Conservation (phyloP, 371 early-diverging fungal species). For the Mucor sp. region DNA sequence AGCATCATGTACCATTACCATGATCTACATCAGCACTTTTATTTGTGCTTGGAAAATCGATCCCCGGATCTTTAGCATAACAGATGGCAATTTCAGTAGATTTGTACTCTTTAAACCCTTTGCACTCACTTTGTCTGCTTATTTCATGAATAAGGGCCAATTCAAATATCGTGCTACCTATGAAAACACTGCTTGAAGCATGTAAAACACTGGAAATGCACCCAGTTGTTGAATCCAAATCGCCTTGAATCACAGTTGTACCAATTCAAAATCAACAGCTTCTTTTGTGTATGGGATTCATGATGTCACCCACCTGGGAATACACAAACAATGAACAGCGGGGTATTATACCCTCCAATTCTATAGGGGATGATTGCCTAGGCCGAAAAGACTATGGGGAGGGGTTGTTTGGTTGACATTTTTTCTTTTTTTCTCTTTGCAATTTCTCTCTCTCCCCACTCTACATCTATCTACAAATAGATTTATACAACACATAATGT, state of each 20-base stretch:
- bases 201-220: too few species aligned
- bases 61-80: too few species aligned
- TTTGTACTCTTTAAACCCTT: too few species aligned
- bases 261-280: too few species aligned
- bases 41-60: background rate
- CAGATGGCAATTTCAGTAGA: too few species aligned
- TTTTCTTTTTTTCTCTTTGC: constrained; percentile 1
- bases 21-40: background rate
- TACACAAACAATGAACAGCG: background rate
- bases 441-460: constrained; percentile 25
- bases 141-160: too few species aligned
- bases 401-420: constrained; percentile 3
- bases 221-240: too few species aligned
- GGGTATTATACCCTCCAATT: background rate
- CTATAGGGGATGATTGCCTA: background rate
- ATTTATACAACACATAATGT: constrained; percentile 23
- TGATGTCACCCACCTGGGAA: background rate
- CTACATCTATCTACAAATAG: constrained; percentile 18
- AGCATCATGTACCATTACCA: background rate
- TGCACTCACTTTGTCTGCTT: too few species aligned
- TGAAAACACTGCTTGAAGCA: too few species aligned
- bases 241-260: background rate
- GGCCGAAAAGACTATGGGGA: constrained; percentile 1
- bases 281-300: background rate
- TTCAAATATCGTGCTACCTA: too few species aligned